Evolutionary conservation across 495 filamentous ascomycete genomes (phyloP), one percentile per base, ranked within the genome.

Genomic region (Parathielavia appendiculata): DNA sequence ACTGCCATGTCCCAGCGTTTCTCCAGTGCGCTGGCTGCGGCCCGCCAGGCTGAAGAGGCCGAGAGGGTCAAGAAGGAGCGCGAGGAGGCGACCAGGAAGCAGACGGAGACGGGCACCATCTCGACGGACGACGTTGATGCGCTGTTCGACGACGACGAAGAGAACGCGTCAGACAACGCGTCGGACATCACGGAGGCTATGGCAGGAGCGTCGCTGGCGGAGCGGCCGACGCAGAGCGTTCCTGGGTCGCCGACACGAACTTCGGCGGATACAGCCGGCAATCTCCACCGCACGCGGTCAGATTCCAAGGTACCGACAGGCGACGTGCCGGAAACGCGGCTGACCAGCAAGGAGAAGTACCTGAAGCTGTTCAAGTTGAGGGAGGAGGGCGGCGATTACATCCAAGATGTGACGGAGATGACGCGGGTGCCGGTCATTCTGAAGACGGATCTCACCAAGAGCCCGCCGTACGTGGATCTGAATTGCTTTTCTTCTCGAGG

Each of bases 361-460:
- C 71, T 96, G 59, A 89, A 86, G 66, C 77, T 91, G 50, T 97
- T 98, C 77, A 86, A 85, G 64, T 76, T 98, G 64, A 79, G 95
- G 45, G 95, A 98, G 67, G 91, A 95, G 74, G 87, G 88, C 60
- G 91, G 95, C 36, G 90, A 97, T 54, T 92, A 95, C 76, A 96
- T 98, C 66, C 93, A 98, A 71, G 93, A 97, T 71, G 91, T 98
- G 59, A 90, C 84, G 26, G 93, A 98, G 80, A 96, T 98, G 90
- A 92, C 91, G 38, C 81, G 91, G 55, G 90, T 98, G 51, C 93
- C 93, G 4, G 89, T 98, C 57, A 96, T 97, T 65, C 75, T 98
- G 51, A 98, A 97, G 85, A 98, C 93, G 36, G 93, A 98, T 75
- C 81, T 98, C 65, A 89, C 81, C 78, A 98, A 97, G 87, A 97